Evolutionary conservation across 805 yeast genomes (phyloP).

Genomic region (Monosporozyma solicola): DNA sequence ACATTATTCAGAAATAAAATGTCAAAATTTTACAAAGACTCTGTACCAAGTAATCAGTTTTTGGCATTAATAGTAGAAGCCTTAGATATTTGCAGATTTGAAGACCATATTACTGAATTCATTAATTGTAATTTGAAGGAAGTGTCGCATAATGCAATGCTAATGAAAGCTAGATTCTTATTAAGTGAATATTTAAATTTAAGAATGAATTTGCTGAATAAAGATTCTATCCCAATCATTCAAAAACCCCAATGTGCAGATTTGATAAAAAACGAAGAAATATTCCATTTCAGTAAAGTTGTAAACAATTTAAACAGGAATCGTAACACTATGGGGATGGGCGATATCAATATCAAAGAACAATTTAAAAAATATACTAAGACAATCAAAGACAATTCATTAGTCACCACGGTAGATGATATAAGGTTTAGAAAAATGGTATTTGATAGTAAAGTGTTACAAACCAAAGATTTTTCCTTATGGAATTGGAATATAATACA

Average conservation of each 20-base stretch:
- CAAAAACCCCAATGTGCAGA: background rate
- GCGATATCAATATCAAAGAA: conserved; percentile 17
- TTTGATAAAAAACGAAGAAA: conserved; percentile 10
- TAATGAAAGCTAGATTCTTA: conserved; percentile 52
- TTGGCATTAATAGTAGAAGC: conserved; percentile 51
- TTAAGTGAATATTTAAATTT: conserved; percentile 53
- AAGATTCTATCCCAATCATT: conserved; percentile 10
- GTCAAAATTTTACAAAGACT: conserved; percentile 34
- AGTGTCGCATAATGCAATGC: conserved; percentile 33
- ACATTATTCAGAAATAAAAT: conserved; percentile 13
- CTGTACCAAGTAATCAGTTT: conserved; percentile 48
- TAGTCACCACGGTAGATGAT: conserved; percentile 44
- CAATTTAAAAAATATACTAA: conserved; percentile 19
- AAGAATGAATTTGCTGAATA: conserved; percentile 40
- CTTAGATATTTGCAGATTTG: conserved; percentile 48
- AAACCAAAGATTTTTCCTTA: conserved; percentile 65
- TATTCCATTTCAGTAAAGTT: conserved; percentile 41
- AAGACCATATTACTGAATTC: conserved; percentile 35
- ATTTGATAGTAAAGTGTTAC: conserved; percentile 57
- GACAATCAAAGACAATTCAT: conserved; percentile 16
- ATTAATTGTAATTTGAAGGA: conserved; percentile 7
- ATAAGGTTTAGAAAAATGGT: conserved; percentile 56
- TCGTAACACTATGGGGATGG: conserved; percentile 31
- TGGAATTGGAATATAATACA: conserved; percentile 84
- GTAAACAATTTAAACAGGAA: conserved; percentile 34